Base-by-base conservation (phyloP, 2,329 filamentous ascomycete genomes). In the Epichloe scottii region DNA sequence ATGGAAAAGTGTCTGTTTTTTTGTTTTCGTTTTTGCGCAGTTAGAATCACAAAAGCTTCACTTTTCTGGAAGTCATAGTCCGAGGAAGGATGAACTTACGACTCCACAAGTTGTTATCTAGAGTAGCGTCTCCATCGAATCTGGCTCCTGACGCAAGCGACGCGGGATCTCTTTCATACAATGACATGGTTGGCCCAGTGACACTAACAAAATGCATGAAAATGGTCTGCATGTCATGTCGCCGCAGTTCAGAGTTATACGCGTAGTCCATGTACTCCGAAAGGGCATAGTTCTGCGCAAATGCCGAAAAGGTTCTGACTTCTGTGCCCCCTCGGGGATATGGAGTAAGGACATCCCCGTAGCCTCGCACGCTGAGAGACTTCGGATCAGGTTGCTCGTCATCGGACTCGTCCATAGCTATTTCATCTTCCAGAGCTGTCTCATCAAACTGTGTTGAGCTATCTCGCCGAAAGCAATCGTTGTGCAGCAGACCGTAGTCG, bases 181-280 rank as follows among this genome's bases (percentile, higher is more conserved):
- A 77, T 1, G 90, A 95, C 62, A 97, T 79, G 57, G 81, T 86
- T 1, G 89, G 87, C 0, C 85, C 90, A 2, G 89, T 95, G 6
- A 93, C 85, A 58, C 89, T 85, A 45, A 97, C 82, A 64, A 96
- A 97, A 66, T 97, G 89, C 65, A 85, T 85, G 64, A 97, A 97
- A 6, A 95, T 82, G 33, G 84, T 78, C 14, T 88, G 84, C 11
- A 88, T 91, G 56, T 85, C 83, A 3, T 81, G 78, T 56, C 96
- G 89, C 58, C 83, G 87, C 30, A 96, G 71, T 34, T 93, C 90
- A 39, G 84, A 84, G 34, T 79, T 79, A 21, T 75, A 69, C 4
- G 80, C 76, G 1, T 80, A 79, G 5, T 85, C 84, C 40, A 76
- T 74, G 58, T 90, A 89, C 2, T 77, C 81, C 14, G 81, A 75